A percentile compares a stretch with the other conserved stretches of the same genome.
phyloP scores from a whole-genome alignment of 306 rosid genomes.

The Hippophae gyantsensis region DNA sequence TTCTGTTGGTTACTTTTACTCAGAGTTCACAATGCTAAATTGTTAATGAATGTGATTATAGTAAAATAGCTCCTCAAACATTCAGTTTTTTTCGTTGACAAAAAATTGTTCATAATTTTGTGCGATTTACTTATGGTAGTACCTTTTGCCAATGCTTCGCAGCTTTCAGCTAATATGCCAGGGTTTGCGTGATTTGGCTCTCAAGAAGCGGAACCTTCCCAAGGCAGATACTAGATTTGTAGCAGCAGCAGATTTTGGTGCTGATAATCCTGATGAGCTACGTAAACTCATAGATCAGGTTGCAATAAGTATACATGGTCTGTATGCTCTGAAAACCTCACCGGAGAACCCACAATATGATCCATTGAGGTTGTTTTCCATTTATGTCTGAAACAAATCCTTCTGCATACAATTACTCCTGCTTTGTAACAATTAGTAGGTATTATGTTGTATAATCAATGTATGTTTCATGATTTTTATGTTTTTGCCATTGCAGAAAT shows the following conservation, averaged over 20 bases:
- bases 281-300: slow-evolving; percentile 49
- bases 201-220: slow-evolving; percentile 32
- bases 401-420: background rate
- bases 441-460: background rate
- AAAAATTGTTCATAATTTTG: slow-evolving; percentile 1
- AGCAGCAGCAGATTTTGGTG: slow-evolving; percentile 46
- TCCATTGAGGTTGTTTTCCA: slow-evolving; percentile 50
- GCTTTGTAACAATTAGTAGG: background rate
- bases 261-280: slow-evolving; percentile 65
- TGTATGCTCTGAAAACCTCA: slow-evolving; percentile 57
- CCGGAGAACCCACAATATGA: slow-evolving; percentile 51
- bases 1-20: too few species aligned
- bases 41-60: too few species aligned
- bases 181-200: slow-evolving; percentile 53
- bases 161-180: slow-evolving; percentile 73
- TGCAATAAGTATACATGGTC: slow-evolving; percentile 60
- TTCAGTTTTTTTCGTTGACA: too few species aligned
- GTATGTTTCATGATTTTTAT: background rate
- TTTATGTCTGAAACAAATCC: background rate
- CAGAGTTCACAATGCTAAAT: too few species aligned
- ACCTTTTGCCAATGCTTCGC: slow-evolving; percentile 25
- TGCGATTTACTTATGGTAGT: slow-evolving; percentile 15
- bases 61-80: too few species aligned
- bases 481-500: slow-evolving; percentile 44
- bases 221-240: slow-evolving; percentile 58